A percentile compares a stretch with the other conserved stretches of the same genome.
These are phyloP conservation scores for Sorghum bicolor DNA, from an alignment of 176 grass and related monocot species.

Conservation along the genomic window DNA sequence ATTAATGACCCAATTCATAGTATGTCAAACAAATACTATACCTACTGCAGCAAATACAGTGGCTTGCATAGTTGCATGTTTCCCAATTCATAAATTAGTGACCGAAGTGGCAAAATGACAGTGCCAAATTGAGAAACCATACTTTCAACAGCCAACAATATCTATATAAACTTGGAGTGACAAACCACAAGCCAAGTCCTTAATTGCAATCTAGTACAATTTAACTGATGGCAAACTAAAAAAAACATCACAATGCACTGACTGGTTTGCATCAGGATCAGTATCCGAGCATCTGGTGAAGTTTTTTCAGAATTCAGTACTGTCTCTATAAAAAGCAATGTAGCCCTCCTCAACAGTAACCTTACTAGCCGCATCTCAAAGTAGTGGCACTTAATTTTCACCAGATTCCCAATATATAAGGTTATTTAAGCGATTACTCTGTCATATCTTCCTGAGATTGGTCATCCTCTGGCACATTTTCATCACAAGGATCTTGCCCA, in stretches of 20 bases:
- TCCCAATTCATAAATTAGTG: not conserved
- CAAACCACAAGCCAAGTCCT: not conserved
- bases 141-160: not conserved
- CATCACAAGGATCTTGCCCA: no score
- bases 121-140: not conserved
- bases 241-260: not conserved
- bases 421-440: not conserved
- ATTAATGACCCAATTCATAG: no score
- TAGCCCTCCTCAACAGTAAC: slow-evolving; percentile 5
- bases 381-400: not conserved
- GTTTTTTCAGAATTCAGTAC: not conserved
- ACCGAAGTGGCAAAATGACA: not conserved
- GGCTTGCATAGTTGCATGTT: no score
- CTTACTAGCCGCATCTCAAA: not conserved
- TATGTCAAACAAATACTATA: no score
- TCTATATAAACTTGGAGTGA: not conserved
- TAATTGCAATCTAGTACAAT: not conserved
- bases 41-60: no score
- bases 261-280: not conserved
- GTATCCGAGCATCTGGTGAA: not conserved
- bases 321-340: not conserved
- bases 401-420: not conserved
- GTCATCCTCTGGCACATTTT: not conserved
- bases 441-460: not conserved
- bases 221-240: not conserved